A percentile compares a stretch with the other conserved stretches of the same genome.
Evolutionary conservation across 768 basidiomycete genomes (phyloP).

Genomic region (Lentinula aciculospora): DNA sequence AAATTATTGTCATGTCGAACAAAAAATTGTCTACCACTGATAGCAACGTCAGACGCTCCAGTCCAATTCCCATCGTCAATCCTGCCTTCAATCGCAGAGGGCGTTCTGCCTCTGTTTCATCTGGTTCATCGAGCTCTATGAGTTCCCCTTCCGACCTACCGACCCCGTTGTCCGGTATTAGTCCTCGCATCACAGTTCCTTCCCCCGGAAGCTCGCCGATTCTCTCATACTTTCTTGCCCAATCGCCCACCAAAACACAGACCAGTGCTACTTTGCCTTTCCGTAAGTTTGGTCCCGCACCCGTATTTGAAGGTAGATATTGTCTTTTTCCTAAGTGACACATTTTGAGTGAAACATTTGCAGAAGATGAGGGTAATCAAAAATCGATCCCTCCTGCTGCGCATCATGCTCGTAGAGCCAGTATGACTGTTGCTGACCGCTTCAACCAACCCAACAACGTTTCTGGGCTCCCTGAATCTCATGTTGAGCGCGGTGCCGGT

Average conservation of each 20-base stretch:
- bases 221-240: constrained; percentile 60
- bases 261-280: constrained; percentile 53
- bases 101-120: constrained; percentile 62
- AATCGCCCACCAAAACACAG: constrained; percentile 50
- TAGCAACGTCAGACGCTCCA: constrained; percentile 43
- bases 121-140: constrained; percentile 43
- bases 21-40: constrained; percentile 19
- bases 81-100: constrained; percentile 30
- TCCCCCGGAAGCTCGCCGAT: constrained; percentile 68
- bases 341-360: constrained; percentile 7
- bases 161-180: constrained; percentile 43
- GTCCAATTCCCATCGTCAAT: constrained; percentile 57
- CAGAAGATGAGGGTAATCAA: constrained; percentile 30
- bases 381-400: constrained; percentile 34
- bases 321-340: not conserved
- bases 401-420: constrained; percentile 56
- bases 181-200: constrained; percentile 37
- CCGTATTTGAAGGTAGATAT: constrained; percentile 57
- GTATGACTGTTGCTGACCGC: constrained; percentile 46
- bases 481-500: constrained; percentile 62
- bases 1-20: constrained; percentile 21
- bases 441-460: constrained; percentile 41
- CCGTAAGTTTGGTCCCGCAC: constrained; percentile 48
- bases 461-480: constrained; percentile 36
- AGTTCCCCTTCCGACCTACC: constrained; percentile 30